A percentile compares a stretch with the other conserved stretches of the same genome.
Evolutionary conservation across 305 asterid genomes (phyloP).

Genomic region (Coffea humblotiana): DNA sequence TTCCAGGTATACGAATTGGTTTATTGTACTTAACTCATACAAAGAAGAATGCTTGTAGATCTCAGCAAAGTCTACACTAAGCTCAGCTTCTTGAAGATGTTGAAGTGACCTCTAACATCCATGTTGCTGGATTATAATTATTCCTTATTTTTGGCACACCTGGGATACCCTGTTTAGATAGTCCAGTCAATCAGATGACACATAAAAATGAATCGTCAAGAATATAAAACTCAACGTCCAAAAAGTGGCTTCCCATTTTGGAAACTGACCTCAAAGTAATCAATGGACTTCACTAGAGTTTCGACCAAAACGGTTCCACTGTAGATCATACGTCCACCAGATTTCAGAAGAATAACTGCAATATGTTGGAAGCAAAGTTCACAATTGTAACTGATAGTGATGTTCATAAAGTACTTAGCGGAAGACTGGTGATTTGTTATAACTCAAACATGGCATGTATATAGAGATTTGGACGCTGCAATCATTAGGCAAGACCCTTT

Average conservation of each 20-base stretch:
- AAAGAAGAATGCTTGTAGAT: conserved; percentile 56
- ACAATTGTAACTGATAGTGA: not conserved
- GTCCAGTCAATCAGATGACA: not conserved
- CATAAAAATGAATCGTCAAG: not conserved
- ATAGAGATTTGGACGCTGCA: no score
- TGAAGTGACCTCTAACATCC: conserved; percentile 90
- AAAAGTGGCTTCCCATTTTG: not conserved
- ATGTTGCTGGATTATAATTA: conserved; percentile 83
- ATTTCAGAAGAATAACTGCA: conserved; percentile 70
- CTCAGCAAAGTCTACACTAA: conserved; percentile 65
- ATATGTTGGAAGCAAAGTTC: not conserved
- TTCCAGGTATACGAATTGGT: not conserved
- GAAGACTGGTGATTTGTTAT: no score
- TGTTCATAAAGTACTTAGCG: no score
- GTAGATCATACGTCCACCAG: conserved; percentile 71
- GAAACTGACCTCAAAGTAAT: conserved; percentile 71
- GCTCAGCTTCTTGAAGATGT: conserved; percentile 59
- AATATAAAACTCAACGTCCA: not conserved
- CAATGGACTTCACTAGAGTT: conserved; percentile 55
- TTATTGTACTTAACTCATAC: conserved; percentile 52
- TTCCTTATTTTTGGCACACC: conserved; percentile 65
- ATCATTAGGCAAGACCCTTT: no score
- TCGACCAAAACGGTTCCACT: conserved; percentile 66
- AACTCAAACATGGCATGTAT: no score
- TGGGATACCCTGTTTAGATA: conserved; percentile 42